Percentiles rank a stretch among this genome's conserved stretches.
Evolutionary conservation across 2,329 filamentous ascomycete species (phyloP).

Genomic region (Alternaria longipes): DNA sequence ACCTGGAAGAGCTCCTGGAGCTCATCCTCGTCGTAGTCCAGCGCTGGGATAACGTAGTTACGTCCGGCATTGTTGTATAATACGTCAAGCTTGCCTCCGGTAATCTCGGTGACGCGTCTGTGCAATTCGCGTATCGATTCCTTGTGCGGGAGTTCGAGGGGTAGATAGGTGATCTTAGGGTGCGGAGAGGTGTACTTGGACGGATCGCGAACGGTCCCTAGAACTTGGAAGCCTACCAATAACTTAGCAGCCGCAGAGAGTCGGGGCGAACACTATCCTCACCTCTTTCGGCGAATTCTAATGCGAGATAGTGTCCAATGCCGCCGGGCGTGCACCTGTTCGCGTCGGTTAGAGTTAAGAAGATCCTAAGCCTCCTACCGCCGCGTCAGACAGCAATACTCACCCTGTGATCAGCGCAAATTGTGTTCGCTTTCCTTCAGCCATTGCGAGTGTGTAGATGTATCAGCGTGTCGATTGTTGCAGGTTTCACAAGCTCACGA

Average conservation of each 20-base stretch:
- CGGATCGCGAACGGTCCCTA: constrained; percentile 65
- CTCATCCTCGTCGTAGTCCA: constrained; percentile 59
- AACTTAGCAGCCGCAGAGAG: not conserved
- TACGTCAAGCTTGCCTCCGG: constrained; percentile 62
- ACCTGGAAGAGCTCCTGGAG: constrained; percentile 44
- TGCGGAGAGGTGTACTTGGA: constrained; percentile 58
- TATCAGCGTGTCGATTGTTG: not conserved
- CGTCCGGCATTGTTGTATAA: constrained; percentile 67
- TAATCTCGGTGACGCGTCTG: constrained; percentile 57
- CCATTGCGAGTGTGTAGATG: constrained; percentile 19
- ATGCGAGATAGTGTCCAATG: constrained; percentile 67
- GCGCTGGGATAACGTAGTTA: constrained; percentile 66
- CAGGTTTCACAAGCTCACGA: not conserved
- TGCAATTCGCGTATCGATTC: constrained; percentile 60
- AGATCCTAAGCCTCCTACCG: not conserved
- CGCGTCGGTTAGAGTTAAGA: constrained; percentile 19
- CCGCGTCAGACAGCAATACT: constrained; percentile 3
- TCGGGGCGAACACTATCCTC: not conserved
- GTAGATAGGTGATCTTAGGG: constrained; percentile 63
- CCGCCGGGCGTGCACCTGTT: constrained; percentile 62
- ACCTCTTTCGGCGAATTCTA: constrained; percentile 63
- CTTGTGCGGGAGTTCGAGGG: constrained; percentile 62
- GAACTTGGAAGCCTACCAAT: constrained; percentile 60
- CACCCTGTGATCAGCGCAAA: constrained; percentile 53
- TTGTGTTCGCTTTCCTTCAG: constrained; percentile 26